Evolutionary conservation across 2,329 filamentous ascomycete genomes (phyloP), one percentile per base, ranked within the genome.

Genomic region (Ascochyta viciae-villosae): DNA sequence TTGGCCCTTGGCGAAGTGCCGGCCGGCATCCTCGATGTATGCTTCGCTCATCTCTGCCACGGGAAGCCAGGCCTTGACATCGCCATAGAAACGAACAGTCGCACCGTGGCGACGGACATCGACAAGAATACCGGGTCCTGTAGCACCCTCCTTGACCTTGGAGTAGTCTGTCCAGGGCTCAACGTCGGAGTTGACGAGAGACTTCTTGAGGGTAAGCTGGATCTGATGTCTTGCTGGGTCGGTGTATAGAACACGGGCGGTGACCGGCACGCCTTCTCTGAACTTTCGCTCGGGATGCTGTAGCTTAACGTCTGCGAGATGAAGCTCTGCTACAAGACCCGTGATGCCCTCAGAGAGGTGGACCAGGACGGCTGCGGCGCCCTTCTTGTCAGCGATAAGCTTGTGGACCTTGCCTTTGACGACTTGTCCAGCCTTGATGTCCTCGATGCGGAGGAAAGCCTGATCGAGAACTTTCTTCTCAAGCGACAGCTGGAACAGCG

Each of bases 21-120:
- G 88, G 41, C 85, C 86, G 4, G 95, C 92, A 69, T 97, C 90
- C 64, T 89, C 86, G 68, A 99, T 97, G 71, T 89, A 97, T 10
- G 93, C 92, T 74, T 99, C 95, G 73, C 95, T 98, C 95, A 99
- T 99, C 77, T 99, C 94, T 1, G 91, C 91, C 0, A 96, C 88
- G 2, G 95, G 95, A 50, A 99, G 82, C 79, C 96, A 99, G 8
- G 90, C 96, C 62, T 87, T 86, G 19, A 99, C 82, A 8, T 82
- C 78, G 16, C 92, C 92, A 69, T 96, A 99, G 77, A 98, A 99
- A 72, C 96, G 92, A 49, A 99, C 89, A 16, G 94, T 86, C 10
- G 95, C 95, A 56, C 95, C 95, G 49, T 87, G 86, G 3, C 85
- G 78, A 53, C 92, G 82, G 10, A 99, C 81, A 61, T 90, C 96